These are phyloP conservation scores for Trichomonascus vanleenenianus DNA, from an alignment of 805 yeast genomes.

Conservation along the genomic window DNA sequence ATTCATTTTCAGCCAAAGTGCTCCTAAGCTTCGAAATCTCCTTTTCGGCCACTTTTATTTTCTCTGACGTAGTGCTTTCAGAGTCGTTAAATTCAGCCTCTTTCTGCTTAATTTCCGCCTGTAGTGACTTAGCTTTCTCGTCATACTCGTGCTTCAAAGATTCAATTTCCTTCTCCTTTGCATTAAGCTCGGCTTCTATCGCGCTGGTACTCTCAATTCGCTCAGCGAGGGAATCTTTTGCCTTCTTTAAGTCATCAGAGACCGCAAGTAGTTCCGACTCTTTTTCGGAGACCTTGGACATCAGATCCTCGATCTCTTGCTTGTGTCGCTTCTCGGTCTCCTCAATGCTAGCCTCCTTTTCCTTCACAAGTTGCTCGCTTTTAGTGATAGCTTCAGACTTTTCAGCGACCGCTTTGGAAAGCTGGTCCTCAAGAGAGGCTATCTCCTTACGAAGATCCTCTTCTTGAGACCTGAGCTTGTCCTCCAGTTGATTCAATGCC, in stretches of 20 bases:
- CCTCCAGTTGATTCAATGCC: neutral
- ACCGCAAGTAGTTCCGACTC: neutral
- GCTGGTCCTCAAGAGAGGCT: neutral
- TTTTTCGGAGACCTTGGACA: neutral
- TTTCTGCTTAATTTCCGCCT: conserved; percentile 3
- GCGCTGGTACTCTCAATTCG: no score
- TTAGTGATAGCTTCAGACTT: neutral
- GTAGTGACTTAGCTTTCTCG: conserved; percentile 1
- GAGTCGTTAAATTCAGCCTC: conserved; percentile 3
- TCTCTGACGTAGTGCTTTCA: neutral
- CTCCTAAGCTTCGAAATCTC: neutral
- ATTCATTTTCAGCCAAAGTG: no score
- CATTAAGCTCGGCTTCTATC: conserved; percentile 2
- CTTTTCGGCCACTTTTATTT: neutral
- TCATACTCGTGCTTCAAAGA: conserved; percentile 4
- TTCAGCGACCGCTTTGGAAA: neutral
- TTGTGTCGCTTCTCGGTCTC: neutral
- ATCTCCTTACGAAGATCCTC: neutral
- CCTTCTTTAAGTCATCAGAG: neutral
- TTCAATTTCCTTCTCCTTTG: conserved; percentile 8
- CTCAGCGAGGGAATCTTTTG: no score
- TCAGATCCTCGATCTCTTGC: neutral
- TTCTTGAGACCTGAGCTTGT: neutral
- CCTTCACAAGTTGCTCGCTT: neutral
- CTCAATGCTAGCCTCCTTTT: neutral